Evolutionary conservation across 2,329 filamentous ascomycete species (phyloP), one percentile per base, ranked within the genome.

Genomic region (Penicillium sp.): DNA sequence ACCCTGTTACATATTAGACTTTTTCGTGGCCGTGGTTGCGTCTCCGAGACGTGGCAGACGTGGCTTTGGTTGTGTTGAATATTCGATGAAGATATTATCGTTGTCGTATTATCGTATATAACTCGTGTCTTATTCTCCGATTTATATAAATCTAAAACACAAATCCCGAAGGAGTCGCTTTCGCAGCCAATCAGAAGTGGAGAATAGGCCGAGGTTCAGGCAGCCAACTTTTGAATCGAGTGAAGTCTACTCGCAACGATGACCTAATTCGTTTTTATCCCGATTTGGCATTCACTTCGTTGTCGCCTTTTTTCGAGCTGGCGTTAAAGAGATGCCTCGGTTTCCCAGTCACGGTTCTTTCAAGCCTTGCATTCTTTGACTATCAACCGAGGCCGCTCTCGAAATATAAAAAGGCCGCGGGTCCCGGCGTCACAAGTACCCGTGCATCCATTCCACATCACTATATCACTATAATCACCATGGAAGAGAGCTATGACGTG

Each of bases 401-500:
- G 18, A 37, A 14, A 8, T 37, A 37, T 37, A 24, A 37, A 37
- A n/a, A n/a, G n/a, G n/a, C n/a, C n/a, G n/a, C n/a, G n/a, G n/a
- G n/a, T n/a, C n/a, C n/a, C n/a, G n/a, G n/a, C n/a, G n/a, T n/a
- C n/a, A n/a, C n/a, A n/a, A n/a, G n/a, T 11, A 23, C 11, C n/a
- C 3, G 18, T 26, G 7, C n/a, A 28, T 28, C 8, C 14, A 28
- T 18, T 24, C 13, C 22, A 40, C 20, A 40, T 38, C 23, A 23
- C 26, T 38, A 9, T 14, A 29, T 14, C 6, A 7, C 4, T 34
- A 8, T 10, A 18, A 18, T 34, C 37, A 20, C 14, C 2, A 50
- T 50, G 43, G 41, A 47, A 37, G 39, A 38, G 16, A 29, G 42
- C 6, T 50, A 37, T 24, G 51, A 55, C 24, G 45, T 55, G n/a